Evolutionary conservation across 202 grass and related monocot species (phyloP).

Genomic region (Bolboschoenoplectus hybrid): DNA sequence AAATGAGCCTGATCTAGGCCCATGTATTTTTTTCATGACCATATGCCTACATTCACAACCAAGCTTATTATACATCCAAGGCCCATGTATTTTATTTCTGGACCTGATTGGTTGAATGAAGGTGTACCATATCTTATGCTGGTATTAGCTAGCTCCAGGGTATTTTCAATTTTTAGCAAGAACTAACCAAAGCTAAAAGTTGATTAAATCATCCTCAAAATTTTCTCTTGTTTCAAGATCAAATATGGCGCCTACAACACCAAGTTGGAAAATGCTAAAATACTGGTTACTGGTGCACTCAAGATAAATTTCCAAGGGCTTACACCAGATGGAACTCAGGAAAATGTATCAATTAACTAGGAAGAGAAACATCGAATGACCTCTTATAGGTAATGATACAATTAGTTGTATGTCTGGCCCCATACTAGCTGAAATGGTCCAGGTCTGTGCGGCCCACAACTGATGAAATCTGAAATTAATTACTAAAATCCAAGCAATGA

Average conservation of each 20-base stretch:
- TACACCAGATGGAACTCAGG: too few relatives aligned
- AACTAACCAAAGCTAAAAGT: background rate
- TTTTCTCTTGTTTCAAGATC: background rate
- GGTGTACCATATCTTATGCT: too few relatives aligned
- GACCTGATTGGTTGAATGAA: background rate
- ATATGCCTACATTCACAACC: background rate
- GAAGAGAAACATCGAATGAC: background rate
- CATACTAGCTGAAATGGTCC: background rate
- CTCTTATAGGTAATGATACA: background rate
- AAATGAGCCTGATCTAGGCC: background rate
- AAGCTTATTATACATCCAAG: background rate
- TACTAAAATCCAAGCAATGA: background rate
- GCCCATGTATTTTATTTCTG: background rate
- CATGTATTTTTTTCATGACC: too few relatives aligned
- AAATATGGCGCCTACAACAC: background rate
- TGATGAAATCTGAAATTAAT: background rate
- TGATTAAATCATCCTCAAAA: background rate
- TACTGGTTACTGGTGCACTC: background rate
- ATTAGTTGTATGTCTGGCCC: background rate
- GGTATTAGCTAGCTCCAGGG: too few relatives aligned
- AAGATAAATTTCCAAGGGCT: background rate
- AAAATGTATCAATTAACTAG: background rate
- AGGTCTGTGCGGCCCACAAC: background rate
- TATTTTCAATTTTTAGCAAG: background rate
- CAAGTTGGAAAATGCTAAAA: background rate